Percentiles rank a stretch among this genome's conserved stretches.
Conservation (phyloP, 768 basidiomycete species). For the Suillus cothurnatus region DNA sequence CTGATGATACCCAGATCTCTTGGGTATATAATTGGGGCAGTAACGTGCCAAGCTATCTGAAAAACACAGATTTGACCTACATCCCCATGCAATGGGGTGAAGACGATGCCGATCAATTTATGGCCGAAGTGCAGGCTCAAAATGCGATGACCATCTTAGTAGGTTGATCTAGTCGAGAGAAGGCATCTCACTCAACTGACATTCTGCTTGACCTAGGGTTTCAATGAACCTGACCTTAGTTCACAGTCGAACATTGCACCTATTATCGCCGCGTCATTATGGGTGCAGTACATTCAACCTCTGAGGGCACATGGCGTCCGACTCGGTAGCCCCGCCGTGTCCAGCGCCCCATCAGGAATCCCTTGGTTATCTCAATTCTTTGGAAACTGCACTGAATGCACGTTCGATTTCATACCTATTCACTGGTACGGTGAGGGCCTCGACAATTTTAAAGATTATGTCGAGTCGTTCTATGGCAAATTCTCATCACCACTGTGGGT, state of each 20-base stretch:
- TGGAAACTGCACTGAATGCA: slow-evolving; percentile 41
- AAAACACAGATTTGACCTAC: slow-evolving; percentile 42
- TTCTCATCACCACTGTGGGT: slow-evolving; percentile 41
- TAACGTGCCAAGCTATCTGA: slow-evolving; percentile 44
- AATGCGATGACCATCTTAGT: slow-evolving; percentile 13
- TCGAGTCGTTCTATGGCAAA: slow-evolving; percentile 34
- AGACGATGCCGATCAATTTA: slow-evolving; percentile 40
- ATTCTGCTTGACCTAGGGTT: slow-evolving; percentile 24
- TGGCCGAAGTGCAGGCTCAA: slow-evolving; percentile 36
- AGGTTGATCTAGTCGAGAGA: neutral
- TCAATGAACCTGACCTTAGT: slow-evolving; percentile 41
- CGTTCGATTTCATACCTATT: slow-evolving; percentile 51
- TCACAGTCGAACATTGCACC: slow-evolving; percentile 49
- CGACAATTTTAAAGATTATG: slow-evolving; percentile 37
- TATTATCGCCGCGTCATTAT: slow-evolving; percentile 41
- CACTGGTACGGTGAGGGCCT: slow-evolving; percentile 46
- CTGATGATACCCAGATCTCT: slow-evolving; percentile 11
- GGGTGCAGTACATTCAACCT: slow-evolving; percentile 41
- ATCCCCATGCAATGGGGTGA: slow-evolving; percentile 59
- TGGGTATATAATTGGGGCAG: slow-evolving; percentile 31
- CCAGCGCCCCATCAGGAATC: slow-evolving; percentile 33
- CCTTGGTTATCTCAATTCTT: slow-evolving; percentile 39
- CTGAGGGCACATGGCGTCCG: slow-evolving; percentile 32
- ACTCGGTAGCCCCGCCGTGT: slow-evolving; percentile 40
- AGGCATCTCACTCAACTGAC: neutral